These are phyloP conservation scores for Ceratocystis cacaofunesta DNA, from an alignment of 2,329 filamentous ascomycete genomes.

Conservation along the genomic window DNA sequence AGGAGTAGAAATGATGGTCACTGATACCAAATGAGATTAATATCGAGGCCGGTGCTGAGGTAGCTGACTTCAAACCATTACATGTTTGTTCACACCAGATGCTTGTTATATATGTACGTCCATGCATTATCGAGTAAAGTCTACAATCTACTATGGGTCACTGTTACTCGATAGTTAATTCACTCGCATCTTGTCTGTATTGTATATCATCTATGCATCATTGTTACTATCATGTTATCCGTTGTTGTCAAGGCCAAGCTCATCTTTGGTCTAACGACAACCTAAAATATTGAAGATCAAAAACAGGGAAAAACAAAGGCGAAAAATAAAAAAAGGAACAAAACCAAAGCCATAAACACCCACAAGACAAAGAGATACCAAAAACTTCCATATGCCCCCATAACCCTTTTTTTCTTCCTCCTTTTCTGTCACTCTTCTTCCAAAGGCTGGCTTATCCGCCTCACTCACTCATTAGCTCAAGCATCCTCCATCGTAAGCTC, in stretches of 20 bases:
- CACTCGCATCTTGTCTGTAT: neutral
- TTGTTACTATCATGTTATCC: neutral
- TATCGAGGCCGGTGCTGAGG: no score
- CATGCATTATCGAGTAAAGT: no score
- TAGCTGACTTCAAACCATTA: no score
- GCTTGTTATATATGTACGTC: no score
- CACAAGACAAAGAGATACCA: neutral
- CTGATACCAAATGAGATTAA: no score
- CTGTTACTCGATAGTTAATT: no score
- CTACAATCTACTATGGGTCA: no score
- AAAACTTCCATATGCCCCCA: slow-evolving; percentile 3
- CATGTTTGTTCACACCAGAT: no score
- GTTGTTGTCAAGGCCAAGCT: neutral
- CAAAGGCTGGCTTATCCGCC: neutral
- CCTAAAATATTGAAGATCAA: neutral
- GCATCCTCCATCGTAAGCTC: slow-evolving; percentile 60
- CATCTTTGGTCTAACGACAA: neutral
- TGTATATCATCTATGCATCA: slow-evolving; percentile 5
- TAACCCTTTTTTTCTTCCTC: slow-evolving; percentile 7
- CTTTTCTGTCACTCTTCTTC: neutral
- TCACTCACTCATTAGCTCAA: slow-evolving; percentile 13
- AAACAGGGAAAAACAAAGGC: neutral
- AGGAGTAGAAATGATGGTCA: no score
- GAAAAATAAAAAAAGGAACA: neutral
- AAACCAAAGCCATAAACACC: neutral